Percentiles rank a stretch among this genome's conserved stretches.
These are phyloP conservation scores for Amanita exitialis DNA, from an alignment of 768 basidiomycete species.

Conservation along the genomic window DNA sequence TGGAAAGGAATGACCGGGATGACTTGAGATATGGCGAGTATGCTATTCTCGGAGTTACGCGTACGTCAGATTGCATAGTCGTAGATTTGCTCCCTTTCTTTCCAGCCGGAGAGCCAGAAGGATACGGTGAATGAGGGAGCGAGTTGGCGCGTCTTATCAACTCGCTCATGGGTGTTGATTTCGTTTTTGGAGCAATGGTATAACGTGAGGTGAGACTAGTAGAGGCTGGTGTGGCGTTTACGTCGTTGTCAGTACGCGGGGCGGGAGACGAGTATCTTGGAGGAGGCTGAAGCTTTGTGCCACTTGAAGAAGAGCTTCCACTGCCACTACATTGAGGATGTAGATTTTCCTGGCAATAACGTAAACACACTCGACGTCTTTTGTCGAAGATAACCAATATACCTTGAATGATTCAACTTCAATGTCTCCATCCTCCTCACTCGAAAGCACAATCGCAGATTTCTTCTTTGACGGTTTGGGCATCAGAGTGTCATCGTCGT, in stretches of 20 bases:
- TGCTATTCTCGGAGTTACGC: conserved; percentile 16
- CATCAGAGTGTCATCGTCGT: conserved; percentile 10
- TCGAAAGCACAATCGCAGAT: background rate
- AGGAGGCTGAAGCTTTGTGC: background rate
- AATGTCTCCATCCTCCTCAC: conserved; percentile 1
- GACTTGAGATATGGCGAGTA: conserved; percentile 63
- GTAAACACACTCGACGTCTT: background rate
- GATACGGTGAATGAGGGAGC: conserved; percentile 52
- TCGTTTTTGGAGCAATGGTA: conserved; percentile 38
- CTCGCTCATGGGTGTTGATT: conserved; percentile 60
- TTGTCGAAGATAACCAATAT: background rate
- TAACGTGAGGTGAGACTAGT: conserved; percentile 20
- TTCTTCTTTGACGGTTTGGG: background rate
- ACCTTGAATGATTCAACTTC: conserved; percentile 6
- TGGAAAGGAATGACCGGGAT: conserved; percentile 49
- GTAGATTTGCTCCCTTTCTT: conserved; percentile 12
- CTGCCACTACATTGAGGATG: background rate
- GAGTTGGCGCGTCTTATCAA: conserved; percentile 66
- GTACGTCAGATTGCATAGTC: conserved; percentile 7
- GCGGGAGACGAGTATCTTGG: conserved; percentile 3
- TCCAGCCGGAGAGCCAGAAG: conserved; percentile 17
- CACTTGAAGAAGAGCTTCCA: background rate
- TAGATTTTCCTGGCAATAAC: conserved; percentile 1
- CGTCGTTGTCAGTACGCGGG: conserved; percentile 7
- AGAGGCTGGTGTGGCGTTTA: conserved; percentile 17